phyloP scores from a whole-genome alignment of 257 asterid species.

The Scutellaria baicalensis region DNA sequence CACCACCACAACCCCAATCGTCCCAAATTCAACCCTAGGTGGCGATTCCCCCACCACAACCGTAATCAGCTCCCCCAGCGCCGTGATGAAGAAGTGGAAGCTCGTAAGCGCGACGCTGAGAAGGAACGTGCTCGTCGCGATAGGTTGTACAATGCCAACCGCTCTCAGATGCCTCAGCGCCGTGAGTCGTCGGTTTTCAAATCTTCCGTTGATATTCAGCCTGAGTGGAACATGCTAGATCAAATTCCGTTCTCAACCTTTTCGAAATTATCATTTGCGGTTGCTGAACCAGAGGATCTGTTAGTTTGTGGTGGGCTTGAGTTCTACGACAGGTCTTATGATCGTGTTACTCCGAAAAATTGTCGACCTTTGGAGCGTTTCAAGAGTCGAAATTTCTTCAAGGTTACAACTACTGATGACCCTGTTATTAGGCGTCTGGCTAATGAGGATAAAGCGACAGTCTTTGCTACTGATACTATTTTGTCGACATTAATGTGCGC shows the following conservation, averaged over 20 bases:
- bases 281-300: slow-evolving; percentile 83
- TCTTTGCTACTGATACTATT: slow-evolving; percentile 82
- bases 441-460: slow-evolving; percentile 94
- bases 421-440: slow-evolving; percentile 93
- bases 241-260: slow-evolving; percentile 96
- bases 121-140: slow-evolving; percentile 88
- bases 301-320: slow-evolving; percentile 82
- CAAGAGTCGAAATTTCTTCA: slow-evolving; percentile 86
- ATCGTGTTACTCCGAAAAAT: slow-evolving; percentile 79
- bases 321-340: slow-evolving; percentile 79
- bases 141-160: slow-evolving; percentile 50
- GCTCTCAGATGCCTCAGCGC: slow-evolving; percentile 65
- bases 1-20: slow-evolving; percentile 64
- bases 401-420: slow-evolving; percentile 90
- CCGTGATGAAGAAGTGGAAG: slow-evolving; percentile 89
- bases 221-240: slow-evolving; percentile 98
- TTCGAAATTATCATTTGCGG: slow-evolving; percentile 71
- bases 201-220: slow-evolving; percentile 93
- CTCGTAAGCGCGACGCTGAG: slow-evolving; percentile 83
- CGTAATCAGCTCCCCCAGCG: slow-evolving; percentile 94
- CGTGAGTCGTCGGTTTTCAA: slow-evolving; percentile 81
- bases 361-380: slow-evolving; percentile 70
- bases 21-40: slow-evolving; percentile 74
- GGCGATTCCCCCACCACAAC: slow-evolving; percentile 66
- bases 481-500: slow-evolving; percentile 87